Percentiles rank a stretch among this genome's conserved stretches.
Evolutionary conservation across 208 protist species (phyloP).

Genomic region (Trypanosomatidae sp.): DNA sequence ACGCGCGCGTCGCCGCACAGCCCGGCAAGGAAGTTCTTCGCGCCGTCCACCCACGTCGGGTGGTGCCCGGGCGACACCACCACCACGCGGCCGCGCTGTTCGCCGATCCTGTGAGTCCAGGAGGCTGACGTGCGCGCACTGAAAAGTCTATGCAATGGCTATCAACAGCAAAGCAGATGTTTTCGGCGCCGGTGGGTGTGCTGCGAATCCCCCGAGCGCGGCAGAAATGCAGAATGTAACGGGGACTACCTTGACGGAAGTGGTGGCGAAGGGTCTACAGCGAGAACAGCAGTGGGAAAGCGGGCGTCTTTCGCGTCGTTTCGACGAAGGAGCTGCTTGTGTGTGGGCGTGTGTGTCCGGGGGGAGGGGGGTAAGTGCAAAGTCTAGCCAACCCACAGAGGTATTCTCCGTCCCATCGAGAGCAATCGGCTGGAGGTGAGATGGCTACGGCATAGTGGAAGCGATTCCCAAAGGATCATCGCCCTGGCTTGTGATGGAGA

Average conservation of each 20-base stretch:
- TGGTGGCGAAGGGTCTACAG: neutral
- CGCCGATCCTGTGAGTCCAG: neutral
- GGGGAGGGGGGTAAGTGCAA: neutral
- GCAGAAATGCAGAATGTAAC: too few relatives aligned
- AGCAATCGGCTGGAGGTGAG: too few relatives aligned
- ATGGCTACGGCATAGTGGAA: neutral
- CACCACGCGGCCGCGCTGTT: slow-evolving; percentile 66
- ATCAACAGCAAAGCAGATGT: neutral
- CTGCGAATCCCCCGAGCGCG: too few relatives aligned
- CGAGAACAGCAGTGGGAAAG: neutral
- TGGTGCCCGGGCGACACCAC: slow-evolving; percentile 97
- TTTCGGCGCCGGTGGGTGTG: neutral
- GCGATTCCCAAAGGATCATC: neutral
- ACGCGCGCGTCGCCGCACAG: slow-evolving; percentile 26
- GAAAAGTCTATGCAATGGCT: too few relatives aligned
- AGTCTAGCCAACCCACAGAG: neutral
- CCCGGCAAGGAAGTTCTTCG: slow-evolving; percentile 53
- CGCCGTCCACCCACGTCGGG: slow-evolving; percentile 84
- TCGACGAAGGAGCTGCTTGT: too few relatives aligned
- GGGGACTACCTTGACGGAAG: neutral
- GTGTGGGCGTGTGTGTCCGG: neutral
- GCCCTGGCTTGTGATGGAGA: neutral
- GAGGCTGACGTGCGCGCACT: neutral
- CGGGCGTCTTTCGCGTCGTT: neutral
- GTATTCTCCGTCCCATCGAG: neutral